These are phyloP conservation scores for Fraxinus excelsior DNA, from an alignment of 257 asterid species.

Conservation along the genomic window DNA sequence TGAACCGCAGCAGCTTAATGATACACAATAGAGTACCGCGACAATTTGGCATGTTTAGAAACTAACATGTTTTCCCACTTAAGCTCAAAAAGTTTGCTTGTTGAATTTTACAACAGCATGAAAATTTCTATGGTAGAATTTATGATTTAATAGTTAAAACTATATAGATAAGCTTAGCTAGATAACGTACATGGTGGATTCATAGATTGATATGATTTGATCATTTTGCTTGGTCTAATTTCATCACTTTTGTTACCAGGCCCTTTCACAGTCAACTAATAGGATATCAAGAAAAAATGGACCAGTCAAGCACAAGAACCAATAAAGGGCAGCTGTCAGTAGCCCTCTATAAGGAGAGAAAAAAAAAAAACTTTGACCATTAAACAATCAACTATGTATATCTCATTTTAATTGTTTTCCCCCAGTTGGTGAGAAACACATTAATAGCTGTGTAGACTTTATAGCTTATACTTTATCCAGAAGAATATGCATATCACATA, in stretches of 20 bases:
- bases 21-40: not conserved
- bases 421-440: not conserved
- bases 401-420: not conserved
- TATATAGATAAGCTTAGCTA: not conserved
- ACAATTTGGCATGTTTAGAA: constrained; percentile 11
- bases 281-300: not conserved
- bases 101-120: not conserved
- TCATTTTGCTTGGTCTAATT: not conserved
- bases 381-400: not conserved
- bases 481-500: not conserved
- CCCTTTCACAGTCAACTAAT: not conserved
- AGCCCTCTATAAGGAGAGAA: not conserved
- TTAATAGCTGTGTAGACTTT: not conserved
- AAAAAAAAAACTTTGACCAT: not conserved
- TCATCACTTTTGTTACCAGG: not conserved
- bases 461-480: not conserved
- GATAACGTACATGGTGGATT: not conserved
- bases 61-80: not conserved
- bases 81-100: not conserved
- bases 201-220: not conserved
- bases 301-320: not conserved
- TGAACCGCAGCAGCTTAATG: constrained; percentile 15
- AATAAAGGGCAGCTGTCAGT: not conserved
- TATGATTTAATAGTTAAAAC: too few species aligned
- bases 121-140: not conserved